Evolutionary conservation across 2,329 filamentous ascomycete genomes (phyloP).

Genomic region (Ceratocystis destructans): DNA sequence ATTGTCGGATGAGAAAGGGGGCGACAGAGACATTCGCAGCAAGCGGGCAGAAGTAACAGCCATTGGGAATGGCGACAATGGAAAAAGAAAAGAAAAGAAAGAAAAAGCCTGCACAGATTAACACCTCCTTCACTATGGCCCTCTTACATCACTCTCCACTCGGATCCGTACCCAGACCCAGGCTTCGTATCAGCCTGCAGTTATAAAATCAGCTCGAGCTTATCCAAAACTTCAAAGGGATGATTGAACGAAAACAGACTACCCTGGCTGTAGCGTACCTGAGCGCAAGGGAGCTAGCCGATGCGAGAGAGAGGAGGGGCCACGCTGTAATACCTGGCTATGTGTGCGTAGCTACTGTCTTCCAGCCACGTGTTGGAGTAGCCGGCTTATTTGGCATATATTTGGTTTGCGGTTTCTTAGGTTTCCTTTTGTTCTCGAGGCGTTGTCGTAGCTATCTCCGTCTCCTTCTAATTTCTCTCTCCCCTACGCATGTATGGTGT

Average conservation of each 20-base stretch:
- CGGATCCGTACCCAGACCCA: not conserved
- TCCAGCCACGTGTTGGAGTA: not conserved
- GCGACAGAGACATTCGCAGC: not conserved
- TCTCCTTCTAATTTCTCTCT: not conserved
- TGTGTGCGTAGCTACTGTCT: not conserved
- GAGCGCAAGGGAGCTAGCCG: not conserved
- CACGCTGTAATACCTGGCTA: not conserved
- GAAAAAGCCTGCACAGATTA: not conserved
- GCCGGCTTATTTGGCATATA: not conserved
- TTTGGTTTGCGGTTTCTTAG: not conserved
- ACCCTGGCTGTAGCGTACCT: not conserved
- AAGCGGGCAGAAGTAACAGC: not conserved
- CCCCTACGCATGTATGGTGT: not conserved
- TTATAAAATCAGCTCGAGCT: not conserved
- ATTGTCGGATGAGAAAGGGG: not conserved
- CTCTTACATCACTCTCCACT: not conserved
- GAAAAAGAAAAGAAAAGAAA: not conserved
- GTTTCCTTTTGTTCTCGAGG: not conserved
- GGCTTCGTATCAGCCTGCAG: not conserved
- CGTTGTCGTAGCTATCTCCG: not conserved
- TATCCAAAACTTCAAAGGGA: conserved; percentile 3
- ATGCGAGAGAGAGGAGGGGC: not conserved
- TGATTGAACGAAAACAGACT: not conserved
- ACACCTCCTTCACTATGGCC: not conserved
- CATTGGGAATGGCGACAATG: not conserved